Percentiles rank a stretch among this genome's conserved stretches.
Evolutionary conservation across 1,139 yeast genomes (phyloP).

Genomic region (Pichia sp.): DNA sequence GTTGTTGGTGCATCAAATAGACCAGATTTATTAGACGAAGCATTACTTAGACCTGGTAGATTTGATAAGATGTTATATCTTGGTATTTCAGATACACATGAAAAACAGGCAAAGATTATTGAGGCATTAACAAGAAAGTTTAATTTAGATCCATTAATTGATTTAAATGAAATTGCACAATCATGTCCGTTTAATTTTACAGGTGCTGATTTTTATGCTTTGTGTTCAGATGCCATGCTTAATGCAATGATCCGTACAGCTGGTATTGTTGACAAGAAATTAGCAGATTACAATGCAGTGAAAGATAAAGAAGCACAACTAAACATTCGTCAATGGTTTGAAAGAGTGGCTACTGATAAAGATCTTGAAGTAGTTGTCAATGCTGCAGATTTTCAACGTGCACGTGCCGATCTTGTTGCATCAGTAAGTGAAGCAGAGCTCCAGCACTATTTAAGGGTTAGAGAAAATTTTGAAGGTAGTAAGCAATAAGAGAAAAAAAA

Average conservation of each 20-base stretch:
- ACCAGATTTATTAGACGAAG: constrained; percentile 92
- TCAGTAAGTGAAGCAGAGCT: constrained; percentile 87
- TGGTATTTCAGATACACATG: constrained; percentile 89
- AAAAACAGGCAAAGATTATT: constrained; percentile 78
- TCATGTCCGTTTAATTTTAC: constrained; percentile 84
- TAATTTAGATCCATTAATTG: constrained; percentile 53
- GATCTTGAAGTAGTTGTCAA: constrained; percentile 68
- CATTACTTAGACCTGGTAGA: constrained; percentile 89
- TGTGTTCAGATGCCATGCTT: constrained; percentile 90
- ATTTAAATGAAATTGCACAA: constrained; percentile 55
- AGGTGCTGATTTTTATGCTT: constrained; percentile 96
- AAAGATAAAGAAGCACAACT: constrained; percentile 32
- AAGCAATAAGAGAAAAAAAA: too few species aligned
- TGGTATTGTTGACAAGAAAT: constrained; percentile 61
- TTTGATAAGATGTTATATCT: constrained; percentile 91
- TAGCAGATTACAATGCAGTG: constrained; percentile 44
- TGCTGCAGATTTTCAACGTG: constrained; percentile 67
- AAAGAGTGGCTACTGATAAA: constrained; percentile 60
- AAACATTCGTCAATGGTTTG: constrained; percentile 88
- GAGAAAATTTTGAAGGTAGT: constrained; percentile 66
- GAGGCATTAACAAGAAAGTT: constrained; percentile 88
- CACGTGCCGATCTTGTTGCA: constrained; percentile 67
- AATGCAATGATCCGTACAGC: constrained; percentile 94
- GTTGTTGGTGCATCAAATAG: constrained; percentile 97
- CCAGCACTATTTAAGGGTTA: constrained; percentile 68